Conservation (phyloP, 1,139 yeast species). For the Magnusiomyces paraingens region DNA sequence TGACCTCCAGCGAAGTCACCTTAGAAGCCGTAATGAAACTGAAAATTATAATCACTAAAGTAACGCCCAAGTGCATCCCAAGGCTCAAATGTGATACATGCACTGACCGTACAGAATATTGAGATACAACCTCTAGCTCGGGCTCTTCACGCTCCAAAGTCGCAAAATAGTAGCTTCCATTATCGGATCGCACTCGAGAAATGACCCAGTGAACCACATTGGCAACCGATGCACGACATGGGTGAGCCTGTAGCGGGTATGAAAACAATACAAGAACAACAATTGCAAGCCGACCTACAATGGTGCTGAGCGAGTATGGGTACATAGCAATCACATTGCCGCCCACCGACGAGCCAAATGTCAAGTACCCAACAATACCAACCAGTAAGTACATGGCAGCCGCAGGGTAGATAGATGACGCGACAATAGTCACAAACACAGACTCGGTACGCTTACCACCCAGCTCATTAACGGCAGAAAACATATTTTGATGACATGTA, state of each 20-base stretch:
- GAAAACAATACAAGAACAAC: conserved; percentile 80
- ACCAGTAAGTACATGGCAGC: conserved; percentile 58
- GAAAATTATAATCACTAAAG: conserved; percentile 52
- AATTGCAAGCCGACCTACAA: conserved; percentile 66
- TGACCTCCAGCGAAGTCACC: conserved; percentile 74
- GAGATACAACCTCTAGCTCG: not conserved
- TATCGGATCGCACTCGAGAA: conserved; percentile 2
- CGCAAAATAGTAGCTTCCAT: conserved; percentile 13
- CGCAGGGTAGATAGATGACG: conserved; percentile 50
- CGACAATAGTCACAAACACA: conserved; percentile 45
- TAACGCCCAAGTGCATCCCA: conserved; percentile 53
- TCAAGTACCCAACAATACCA: conserved; percentile 77
- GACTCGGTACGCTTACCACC: not conserved
- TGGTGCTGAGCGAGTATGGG: conserved; percentile 42
- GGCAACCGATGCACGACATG: conserved; percentile 78
- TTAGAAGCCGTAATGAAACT: conserved; percentile 71
- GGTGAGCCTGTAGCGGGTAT: conserved; percentile 89
- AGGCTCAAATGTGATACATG: conserved; percentile 5
- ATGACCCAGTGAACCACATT: conserved; percentile 57
- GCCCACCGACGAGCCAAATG: conserved; percentile 69
- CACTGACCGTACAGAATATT: not conserved
- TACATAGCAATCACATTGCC: conserved; percentile 78
- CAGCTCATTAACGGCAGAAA: conserved; percentile 81
- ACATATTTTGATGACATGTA: conserved; percentile 92
- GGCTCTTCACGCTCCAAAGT: conserved; percentile 15